Base-by-base conservation (phyloP, 495 filamentous ascomycete species). In the Trypethelium eluteriae region DNA sequence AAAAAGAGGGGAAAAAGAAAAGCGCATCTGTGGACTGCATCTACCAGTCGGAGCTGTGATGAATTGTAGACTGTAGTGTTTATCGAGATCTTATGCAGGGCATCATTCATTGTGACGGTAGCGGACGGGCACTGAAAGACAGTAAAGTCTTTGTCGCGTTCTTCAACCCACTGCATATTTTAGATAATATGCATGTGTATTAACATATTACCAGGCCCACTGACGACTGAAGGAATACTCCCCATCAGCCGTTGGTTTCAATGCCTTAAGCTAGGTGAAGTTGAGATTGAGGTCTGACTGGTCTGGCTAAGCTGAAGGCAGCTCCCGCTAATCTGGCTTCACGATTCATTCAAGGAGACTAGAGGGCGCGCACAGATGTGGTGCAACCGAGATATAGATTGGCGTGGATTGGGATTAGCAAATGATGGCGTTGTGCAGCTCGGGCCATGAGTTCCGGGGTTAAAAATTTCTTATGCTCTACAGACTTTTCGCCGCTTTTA, bases 221-320 rank as follows among this genome's bases (percentile, higher is more conserved):
- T 18, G 18, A 35, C 14, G 7, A 3, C 1, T 18, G 10, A 35
- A 7, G 5, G 53, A 59, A 0, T 36, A 9, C 25, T 59, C 14
- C 5, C n/a, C 53, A 59, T 36, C n/a, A 14, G 53, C 53, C 18
- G 53, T 36, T 7, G 53, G 53, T 18, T 5, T 5, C 7, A 14
- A 59, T 59, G 25, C 53, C 7, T 7, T 9, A 59, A 59, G 53
- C 53, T 36, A 14, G 14, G 7, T 35, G 53, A 34, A 5, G 53
- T 36, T 32, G 32, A 59, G 32, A 59, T 36, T 36, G 53, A 59
- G 53, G 7, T 59, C 53, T 59, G 53, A 59, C 32, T 10, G 49
- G 6, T 0, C 5, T 3, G 32, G 25, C 53, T n/a, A 59, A 36
- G 53, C 53, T 59, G 53, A 59, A 14, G 14, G 18, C 10, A 18